Percentiles rank a stretch among this genome's conserved stretches.
Evolutionary conservation across 1,139 yeast genomes (phyloP).

Genomic region (Trichomonascaceae sp.): DNA sequence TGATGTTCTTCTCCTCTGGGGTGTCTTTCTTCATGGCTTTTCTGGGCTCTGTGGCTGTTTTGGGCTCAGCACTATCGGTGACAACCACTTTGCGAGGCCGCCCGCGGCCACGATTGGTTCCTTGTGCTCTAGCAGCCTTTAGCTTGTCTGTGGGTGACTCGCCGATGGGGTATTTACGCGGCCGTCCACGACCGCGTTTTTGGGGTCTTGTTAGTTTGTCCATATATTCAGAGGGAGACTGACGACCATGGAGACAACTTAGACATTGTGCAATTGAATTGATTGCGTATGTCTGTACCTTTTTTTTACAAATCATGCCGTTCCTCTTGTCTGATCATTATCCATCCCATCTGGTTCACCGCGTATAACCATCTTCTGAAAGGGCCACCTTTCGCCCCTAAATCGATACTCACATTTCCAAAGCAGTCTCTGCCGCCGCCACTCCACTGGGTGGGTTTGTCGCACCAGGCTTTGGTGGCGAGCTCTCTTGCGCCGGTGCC

Average conservation of each 20-base stretch:
- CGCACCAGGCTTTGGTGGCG: neutral
- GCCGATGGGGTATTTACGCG: slow-evolving; percentile 7
- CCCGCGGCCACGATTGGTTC: slow-evolving; percentile 7
- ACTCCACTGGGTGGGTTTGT: neutral
- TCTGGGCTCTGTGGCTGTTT: neutral
- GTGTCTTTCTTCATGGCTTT: no score
- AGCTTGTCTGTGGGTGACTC: slow-evolving; percentile 4
- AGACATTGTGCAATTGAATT: no score
- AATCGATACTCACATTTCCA: no score
- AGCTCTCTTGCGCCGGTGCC: neutral
- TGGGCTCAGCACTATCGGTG: neutral
- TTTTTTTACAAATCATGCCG: no score
- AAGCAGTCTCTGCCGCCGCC: no score
- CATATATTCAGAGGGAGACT: neutral
- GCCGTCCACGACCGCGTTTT: slow-evolving; percentile 8
- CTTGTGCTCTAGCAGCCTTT: neutral
- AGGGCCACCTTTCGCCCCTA: no score
- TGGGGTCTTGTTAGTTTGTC: neutral
- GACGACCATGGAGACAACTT: no score
- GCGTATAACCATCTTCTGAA: no score
- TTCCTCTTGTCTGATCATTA: no score
- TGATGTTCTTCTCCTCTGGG: no score
- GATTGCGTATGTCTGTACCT: no score
- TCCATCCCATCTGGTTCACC: no score
- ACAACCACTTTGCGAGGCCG: slow-evolving; percentile 5